Evolutionary conservation across 2,329 filamentous ascomycete genomes (phyloP).

Genomic region (Ceratocystis variospora): DNA sequence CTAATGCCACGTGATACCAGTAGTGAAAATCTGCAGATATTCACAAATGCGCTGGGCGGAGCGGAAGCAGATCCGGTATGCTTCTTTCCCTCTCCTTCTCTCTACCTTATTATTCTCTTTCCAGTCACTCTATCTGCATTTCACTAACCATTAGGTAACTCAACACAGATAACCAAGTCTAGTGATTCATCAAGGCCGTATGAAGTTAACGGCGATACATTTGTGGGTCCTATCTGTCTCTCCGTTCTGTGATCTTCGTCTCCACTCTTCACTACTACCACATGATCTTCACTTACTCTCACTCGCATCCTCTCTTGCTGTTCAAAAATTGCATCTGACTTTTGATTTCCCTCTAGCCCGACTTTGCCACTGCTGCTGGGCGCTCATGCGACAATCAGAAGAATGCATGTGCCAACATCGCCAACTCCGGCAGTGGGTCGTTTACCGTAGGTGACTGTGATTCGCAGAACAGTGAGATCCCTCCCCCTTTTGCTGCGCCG

Average conservation of each 20-base stretch:
- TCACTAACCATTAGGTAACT: neutral
- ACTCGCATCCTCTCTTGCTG: neutral
- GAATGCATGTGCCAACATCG: slow-evolving; percentile 33
- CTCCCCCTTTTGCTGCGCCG: neutral
- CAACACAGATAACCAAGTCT: slow-evolving; percentile 29
- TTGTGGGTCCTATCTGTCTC: slow-evolving; percentile 26
- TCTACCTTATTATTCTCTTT: neutral
- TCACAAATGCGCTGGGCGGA: slow-evolving; percentile 30
- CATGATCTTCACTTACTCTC: neutral
- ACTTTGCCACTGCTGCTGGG: slow-evolving; percentile 31
- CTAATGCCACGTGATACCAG: slow-evolving; percentile 25
- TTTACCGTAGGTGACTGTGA: slow-evolving; percentile 35
- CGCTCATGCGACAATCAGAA: slow-evolving; percentile 37
- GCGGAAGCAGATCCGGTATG: slow-evolving; percentile 23
- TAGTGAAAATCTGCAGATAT: slow-evolving; percentile 30
- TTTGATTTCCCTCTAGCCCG: slow-evolving; percentile 24
- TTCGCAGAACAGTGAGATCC: slow-evolving; percentile 30
- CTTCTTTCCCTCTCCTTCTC: neutral
- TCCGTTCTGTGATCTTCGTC: neutral
- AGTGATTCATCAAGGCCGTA: slow-evolving; percentile 31
- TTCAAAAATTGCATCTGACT: neutral
- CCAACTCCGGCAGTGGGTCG: slow-evolving; percentile 27
- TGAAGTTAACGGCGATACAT: slow-evolving; percentile 32
- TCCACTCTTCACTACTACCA: slow-evolving; percentile 5
- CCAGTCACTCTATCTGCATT: neutral